These are phyloP conservation scores for Trypanosoma brucei DNA, from an alignment of 208 protist species.

Conservation along the genomic window DNA sequence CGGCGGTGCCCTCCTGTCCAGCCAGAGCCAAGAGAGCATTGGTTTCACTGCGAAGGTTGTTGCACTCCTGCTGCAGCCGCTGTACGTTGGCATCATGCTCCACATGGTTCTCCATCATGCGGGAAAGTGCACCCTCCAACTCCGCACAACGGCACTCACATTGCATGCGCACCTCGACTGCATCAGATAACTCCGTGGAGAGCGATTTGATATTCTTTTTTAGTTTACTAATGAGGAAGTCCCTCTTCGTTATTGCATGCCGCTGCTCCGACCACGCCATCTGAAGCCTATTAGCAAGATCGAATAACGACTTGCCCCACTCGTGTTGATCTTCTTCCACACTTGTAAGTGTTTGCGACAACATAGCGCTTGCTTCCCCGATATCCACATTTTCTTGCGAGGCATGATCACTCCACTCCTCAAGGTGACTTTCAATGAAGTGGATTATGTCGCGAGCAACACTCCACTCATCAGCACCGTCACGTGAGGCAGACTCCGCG, in stretches of 20 bases:
- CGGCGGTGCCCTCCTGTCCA: not conserved
- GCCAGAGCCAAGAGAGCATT: not conserved
- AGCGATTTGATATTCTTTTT: not conserved
- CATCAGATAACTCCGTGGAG: not conserved
- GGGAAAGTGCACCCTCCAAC: slow-evolving; percentile 13
- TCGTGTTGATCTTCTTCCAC: slow-evolving; percentile 3
- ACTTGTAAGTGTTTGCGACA: slow-evolving; percentile 3
- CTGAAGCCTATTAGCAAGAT: slow-evolving; percentile 5
- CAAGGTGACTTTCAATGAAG: slow-evolving; percentile 6
- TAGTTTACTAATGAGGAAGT: not conserved
- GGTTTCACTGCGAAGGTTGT: slow-evolving; percentile 4
- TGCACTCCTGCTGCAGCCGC: slow-evolving; percentile 4
- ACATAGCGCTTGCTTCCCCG: not conserved
- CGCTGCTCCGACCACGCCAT: not conserved
- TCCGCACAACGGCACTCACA: slow-evolving; percentile 8
- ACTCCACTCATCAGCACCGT: not conserved
- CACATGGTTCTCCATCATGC: not conserved
- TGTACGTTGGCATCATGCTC: not conserved
- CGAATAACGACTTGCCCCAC: slow-evolving; percentile 4
- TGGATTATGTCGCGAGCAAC: not conserved
- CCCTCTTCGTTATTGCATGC: not conserved
- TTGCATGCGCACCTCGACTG: not conserved
- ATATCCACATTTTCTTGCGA: not conserved
- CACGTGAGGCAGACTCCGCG: not conserved
- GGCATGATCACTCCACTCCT: slow-evolving; percentile 1